Conservation (phyloP, 164 flowering plant species). For the Annona cherimola region DNA sequence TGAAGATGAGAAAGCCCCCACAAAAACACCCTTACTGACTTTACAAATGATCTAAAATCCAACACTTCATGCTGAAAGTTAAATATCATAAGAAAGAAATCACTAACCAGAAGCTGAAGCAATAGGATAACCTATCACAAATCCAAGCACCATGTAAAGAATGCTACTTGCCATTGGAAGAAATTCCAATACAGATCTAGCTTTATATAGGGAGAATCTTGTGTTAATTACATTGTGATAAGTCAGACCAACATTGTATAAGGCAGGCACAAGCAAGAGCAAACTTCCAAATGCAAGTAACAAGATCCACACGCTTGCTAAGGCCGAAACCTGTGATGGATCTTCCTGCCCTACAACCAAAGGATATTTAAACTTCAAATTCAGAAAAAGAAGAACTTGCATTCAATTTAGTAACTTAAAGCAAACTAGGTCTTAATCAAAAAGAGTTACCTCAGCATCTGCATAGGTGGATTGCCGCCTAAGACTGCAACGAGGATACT, state of each 20-base stretch:
- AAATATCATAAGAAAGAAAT: background rate
- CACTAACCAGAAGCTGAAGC: constrained; percentile 78
- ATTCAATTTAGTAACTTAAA: background rate
- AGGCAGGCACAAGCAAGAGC: constrained; percentile 55
- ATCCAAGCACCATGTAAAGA: constrained; percentile 60
- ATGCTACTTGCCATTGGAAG: constrained; percentile 42
- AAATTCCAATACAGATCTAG: constrained; percentile 31
- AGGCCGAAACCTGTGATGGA: constrained; percentile 70
- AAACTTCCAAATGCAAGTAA: constrained; percentile 64
- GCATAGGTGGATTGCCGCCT: constrained; percentile 78
- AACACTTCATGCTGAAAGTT: background rate
- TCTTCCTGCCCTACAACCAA: constrained; percentile 97
- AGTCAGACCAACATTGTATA: constrained; percentile 45
- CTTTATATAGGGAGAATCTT: constrained; percentile 29
- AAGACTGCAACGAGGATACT: constrained; percentile 95
- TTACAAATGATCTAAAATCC: background rate
- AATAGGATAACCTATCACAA: constrained; percentile 66
- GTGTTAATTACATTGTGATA: constrained; percentile 50
- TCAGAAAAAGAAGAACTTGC: constrained; percentile 1
- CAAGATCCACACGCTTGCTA: constrained; percentile 84
- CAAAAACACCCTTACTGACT: no score
- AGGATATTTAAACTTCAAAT: constrained; percentile 26
- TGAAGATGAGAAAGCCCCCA: no score
- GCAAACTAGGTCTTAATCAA: background rate
- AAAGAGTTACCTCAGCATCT: constrained; percentile 85